These are phyloP conservation scores for Fagopyrum tataricum DNA, from an alignment of 148 eudicot genomes.

Conservation along the genomic window DNA sequence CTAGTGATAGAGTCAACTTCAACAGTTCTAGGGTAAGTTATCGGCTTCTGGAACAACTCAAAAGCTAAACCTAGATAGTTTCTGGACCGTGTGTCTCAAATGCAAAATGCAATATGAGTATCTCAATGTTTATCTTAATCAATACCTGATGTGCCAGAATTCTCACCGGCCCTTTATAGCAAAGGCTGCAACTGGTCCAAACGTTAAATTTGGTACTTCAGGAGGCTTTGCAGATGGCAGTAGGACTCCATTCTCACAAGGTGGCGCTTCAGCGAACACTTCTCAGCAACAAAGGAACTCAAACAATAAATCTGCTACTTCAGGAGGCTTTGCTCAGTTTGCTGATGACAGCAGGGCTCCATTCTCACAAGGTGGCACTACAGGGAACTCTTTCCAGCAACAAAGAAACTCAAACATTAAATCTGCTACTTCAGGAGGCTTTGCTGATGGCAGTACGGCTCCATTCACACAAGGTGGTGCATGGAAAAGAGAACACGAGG, in stretches of 20 bases:
- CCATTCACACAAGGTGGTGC: slow-evolving; percentile 22
- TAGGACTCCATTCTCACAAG: slow-evolving; percentile 65
- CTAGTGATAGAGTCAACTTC: background rate
- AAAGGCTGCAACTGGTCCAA: slow-evolving; percentile 33
- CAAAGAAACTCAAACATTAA: background rate
- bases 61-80: slow-evolving; percentile 35
- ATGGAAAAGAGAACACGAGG: slow-evolving; percentile 69
- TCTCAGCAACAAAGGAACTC: slow-evolving; percentile 34
- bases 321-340: background rate
- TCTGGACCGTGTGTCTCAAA: slow-evolving; percentile 79
- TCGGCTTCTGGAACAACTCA: slow-evolving; percentile 18
- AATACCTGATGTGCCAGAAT: slow-evolving; percentile 67
- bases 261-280: slow-evolving; percentile 57
- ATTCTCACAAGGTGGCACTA: slow-evolving; percentile 11
- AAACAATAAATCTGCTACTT: background rate
- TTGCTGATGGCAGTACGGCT: background rate
- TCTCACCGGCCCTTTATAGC: slow-evolving; percentile 64
- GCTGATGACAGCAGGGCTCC: background rate
- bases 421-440: background rate
- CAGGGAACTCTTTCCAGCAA: slow-evolving; percentile 79
- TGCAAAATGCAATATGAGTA: slow-evolving; percentile 86
- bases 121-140: slow-evolving; percentile 57
- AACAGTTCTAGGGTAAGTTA: background rate
- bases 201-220: slow-evolving; percentile 14
- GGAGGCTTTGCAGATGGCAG: slow-evolving; percentile 6